Percentiles rank a stretch among this genome's conserved stretches.
These are phyloP conservation scores for Phytopythium delawarense DNA, from an alignment of 352 stramenopile species.

Conservation along the genomic window DNA sequence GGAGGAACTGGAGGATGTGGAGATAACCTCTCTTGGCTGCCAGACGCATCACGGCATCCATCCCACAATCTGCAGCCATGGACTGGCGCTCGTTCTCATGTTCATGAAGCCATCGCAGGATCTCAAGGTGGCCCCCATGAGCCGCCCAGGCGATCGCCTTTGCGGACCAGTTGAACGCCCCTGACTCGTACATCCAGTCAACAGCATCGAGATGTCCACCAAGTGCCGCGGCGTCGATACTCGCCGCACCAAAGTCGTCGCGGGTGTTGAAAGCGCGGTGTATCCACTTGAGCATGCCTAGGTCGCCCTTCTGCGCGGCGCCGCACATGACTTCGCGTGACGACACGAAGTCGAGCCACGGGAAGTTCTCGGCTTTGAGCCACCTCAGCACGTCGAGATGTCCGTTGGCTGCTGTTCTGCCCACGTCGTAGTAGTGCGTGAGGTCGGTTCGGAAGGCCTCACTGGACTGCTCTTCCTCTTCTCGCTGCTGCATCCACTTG, in stretches of 20 bases:
- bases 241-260: background rate
- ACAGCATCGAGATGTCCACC: background rate
- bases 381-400: background rate
- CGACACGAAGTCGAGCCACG: background rate
- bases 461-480: background rate
- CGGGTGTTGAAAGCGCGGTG: background rate
- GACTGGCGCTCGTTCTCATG: conserved; percentile 11
- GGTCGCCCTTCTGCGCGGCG: background rate
- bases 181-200: background rate
- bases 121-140: conserved; percentile 12
- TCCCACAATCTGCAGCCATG: background rate
- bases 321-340: background rate
- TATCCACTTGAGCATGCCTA: background rate
- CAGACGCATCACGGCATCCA: conserved; percentile 17
- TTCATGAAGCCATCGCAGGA: conserved; percentile 30
- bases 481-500: background rate
- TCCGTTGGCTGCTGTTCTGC: background rate
- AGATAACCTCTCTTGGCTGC: conserved; percentile 20
- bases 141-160: background rate
- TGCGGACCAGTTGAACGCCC: background rate
- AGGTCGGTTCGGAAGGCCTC: background rate
- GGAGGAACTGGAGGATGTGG: conserved; percentile 31
- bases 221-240: background rate
- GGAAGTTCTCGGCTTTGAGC: background rate
- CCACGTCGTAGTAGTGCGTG: background rate